Base-by-base conservation (phyloP, 140 eudicot species). In the Oenanthe javanica region DNA sequence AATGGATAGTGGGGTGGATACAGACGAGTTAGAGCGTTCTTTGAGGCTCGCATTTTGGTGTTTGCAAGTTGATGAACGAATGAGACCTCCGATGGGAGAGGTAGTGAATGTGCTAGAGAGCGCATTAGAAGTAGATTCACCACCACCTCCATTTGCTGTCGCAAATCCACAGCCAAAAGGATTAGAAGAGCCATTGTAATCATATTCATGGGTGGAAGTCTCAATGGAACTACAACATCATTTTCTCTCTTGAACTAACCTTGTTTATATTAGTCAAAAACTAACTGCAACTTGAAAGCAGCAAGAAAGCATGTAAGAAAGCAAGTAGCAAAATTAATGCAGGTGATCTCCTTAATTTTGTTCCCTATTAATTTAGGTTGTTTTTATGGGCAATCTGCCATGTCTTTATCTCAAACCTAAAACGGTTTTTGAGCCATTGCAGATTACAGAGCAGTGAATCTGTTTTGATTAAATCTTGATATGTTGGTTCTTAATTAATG, bases 71-170 rank as follows among this genome's bases (percentile, higher is more conserved):
- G 89, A 91, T 78, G 91, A 84, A 75, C 75, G 93, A 54, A 84
- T 87, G 89, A 84, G 96, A 79, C 96, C 96, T 45, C 27, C 93
- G 18, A 91, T 91, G 90, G 96, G 91, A 23, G 96, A 91, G 91
- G 83, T 91, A 66, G 88, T 91, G 81, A 87, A 91, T 25, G 96
- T 91, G 67, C 79, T 91, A 79, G 93, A 91, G 84, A 91, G 96
- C 23, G 83, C 89, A 4, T 61, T 87, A 84, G 73, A 82, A 4
- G 93, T 91, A 55, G 96, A 91, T 84, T 84, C 88, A 1, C 93
- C 96, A 3, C 91, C 96, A 21, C 88, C 84, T 4, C 87, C 89
- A 46, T 83, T 86, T 38, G 12, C 78, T 59, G 21, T 77, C 71
- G 72, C 70, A 73, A 69, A 45, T 40, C 61, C 31, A 16, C 55